These are phyloP conservation scores for Pezicula neosporulosa DNA, from an alignment of 2,329 filamentous ascomycete species.

Conservation along the genomic window DNA sequence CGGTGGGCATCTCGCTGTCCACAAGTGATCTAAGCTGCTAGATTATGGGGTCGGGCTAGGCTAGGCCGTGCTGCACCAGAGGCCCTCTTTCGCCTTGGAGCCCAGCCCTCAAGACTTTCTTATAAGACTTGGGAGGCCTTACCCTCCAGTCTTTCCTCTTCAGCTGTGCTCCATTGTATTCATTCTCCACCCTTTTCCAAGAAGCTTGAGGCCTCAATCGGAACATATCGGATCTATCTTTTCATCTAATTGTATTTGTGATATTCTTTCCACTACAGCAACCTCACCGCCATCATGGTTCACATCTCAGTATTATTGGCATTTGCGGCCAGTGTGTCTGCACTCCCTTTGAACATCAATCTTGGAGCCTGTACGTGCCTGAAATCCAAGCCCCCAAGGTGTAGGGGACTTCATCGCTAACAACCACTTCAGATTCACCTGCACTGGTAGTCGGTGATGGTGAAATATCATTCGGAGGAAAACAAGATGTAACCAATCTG, in stretches of 20 bases:
- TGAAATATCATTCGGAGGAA: constrained; percentile 44
- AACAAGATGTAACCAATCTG: constrained; percentile 40
- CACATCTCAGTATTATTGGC: constrained; percentile 27
- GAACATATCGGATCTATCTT: constrained; percentile 1
- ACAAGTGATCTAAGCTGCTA: constrained; percentile 1
- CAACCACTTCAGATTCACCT: constrained; percentile 6
- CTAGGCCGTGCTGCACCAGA: constrained; percentile 11
- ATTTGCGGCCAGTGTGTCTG: constrained; percentile 25
- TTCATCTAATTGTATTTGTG: constrained; percentile 12
- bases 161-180: constrained; percentile 22
- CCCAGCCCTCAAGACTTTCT: constrained; percentile 11
- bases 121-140: constrained; percentile 19
- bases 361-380: constrained; percentile 8
- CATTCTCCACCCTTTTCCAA: constrained; percentile 11
- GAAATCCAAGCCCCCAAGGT: neutral
- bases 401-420: neutral
- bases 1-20: neutral
- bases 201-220: constrained; percentile 25
- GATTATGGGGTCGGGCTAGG: constrained; percentile 10
- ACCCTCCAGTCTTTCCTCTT: constrained; percentile 5
- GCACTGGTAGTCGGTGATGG: constrained; percentile 35
- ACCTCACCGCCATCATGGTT: constrained; percentile 16
- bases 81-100: constrained; percentile 3
- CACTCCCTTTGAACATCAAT: constrained; percentile 22
- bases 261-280: constrained; percentile 8